Percentiles rank a stretch among this genome's conserved stretches.
Conservation (phyloP, 108 stramenopile genomes). For the Aurantiochytrium sp. region DNA sequence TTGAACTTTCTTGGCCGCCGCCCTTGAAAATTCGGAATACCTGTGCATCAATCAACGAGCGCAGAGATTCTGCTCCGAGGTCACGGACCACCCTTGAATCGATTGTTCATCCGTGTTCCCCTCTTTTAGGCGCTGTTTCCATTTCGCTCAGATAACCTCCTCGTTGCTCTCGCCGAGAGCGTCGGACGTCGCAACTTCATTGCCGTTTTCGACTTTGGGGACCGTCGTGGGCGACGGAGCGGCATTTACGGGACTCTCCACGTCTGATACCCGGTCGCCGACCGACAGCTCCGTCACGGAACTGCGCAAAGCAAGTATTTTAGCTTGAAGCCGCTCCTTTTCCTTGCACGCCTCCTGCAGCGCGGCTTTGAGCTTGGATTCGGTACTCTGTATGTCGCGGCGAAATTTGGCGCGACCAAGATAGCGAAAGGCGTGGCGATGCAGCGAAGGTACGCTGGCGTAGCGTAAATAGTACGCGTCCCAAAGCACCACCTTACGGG, state of each 20-base stretch:
- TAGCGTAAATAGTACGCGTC: neutral
- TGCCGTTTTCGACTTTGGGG: no score
- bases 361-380: neutral
- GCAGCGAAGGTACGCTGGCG: neutral
- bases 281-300: neutral
- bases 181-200: no score
- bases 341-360: neutral
- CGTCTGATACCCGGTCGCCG: neutral
- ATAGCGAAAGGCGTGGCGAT: neutral
- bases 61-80: no score
- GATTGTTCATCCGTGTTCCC: no score
- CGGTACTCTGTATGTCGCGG: neutral
- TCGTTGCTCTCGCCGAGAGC: no score
- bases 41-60: no score
- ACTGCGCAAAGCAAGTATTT: neutral
- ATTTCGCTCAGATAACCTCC: no score
- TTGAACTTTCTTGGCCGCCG: no score
- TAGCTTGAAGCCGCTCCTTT: neutral
- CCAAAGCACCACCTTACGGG: neutral
- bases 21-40: no score
- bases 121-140: no score
- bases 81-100: no score
- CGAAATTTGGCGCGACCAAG: neutral
- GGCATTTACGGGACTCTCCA: neutral
- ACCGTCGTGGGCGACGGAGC: neutral